Base-by-base conservation (phyloP, 306 rosid genomes). In the Vigna mungo region DNA sequence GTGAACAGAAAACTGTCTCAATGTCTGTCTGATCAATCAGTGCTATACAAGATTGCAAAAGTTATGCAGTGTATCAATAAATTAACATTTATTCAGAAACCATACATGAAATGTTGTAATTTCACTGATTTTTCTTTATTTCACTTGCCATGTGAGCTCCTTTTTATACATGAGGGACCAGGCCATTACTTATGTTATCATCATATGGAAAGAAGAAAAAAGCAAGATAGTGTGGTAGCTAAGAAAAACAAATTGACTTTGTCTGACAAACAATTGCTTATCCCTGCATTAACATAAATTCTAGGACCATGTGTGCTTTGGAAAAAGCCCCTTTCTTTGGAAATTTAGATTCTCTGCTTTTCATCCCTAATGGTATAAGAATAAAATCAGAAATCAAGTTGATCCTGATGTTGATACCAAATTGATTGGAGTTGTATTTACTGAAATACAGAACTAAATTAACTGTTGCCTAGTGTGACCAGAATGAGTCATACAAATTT, bases 241-340 rank as follows among this genome's bases (percentile, higher is more conserved):
- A 48, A 41, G 68, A 43, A 71, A 43, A 80, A 27, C 32, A 12
- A 72, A 39, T 30, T 58, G 72, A 43, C 76, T 75, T 79, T 81
- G 73, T 59, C 77, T 20, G 58, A 49, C 20, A 60, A 70, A 23
- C 41, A 39, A 13, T 11, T 75, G 68, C 68, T 70, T 30, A 48
- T 63, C 77, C 30, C 41, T 61, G 60, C 17, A 43, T 49, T 12
- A 23, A 43, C 60, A 34, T 70, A 72, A 65, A 71, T 23, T 82
- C 80, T 62, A 44, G 83, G 83, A 79, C 75, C 83, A 72, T 68
- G 20, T 17, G 9, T 18, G 44, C 78, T 78, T 61, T 73, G 43
- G 25, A 67, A 70, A 72, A 77, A 25, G 68, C 71, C 52, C 71
- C n/a, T 30, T 60, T 66, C 60, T 71, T 41, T 58, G 53, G 49